Evolutionary conservation across 2,329 filamentous ascomycete genomes (phyloP).

Genomic region (Botrytis cinerea): DNA sequence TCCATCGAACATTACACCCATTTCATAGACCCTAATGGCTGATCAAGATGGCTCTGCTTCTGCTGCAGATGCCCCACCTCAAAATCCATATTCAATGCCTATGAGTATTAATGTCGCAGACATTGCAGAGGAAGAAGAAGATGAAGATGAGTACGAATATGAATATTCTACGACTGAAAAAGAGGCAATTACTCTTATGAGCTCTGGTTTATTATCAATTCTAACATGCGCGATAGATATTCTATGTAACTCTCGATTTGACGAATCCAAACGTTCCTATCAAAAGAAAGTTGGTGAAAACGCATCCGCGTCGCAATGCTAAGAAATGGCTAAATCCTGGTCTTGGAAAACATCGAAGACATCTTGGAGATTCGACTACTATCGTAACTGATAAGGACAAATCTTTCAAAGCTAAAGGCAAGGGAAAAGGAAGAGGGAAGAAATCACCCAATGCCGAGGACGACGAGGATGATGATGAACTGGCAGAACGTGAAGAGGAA

Average conservation of each 20-base stretch:
- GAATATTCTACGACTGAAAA: slow-evolving; percentile 66
- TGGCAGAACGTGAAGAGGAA: slow-evolving; percentile 31
- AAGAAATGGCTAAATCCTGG: slow-evolving; percentile 30
- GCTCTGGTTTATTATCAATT: not conserved
- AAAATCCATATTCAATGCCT: slow-evolving; percentile 20
- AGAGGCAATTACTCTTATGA: slow-evolving; percentile 48
- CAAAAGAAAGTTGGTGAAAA: slow-evolving; percentile 28
- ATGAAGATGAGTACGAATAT: slow-evolving; percentile 61
- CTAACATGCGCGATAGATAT: slow-evolving; percentile 50
- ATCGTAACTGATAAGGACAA: slow-evolving; percentile 14
- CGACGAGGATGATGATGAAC: slow-evolving; percentile 25
- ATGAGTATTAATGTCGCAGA: slow-evolving; percentile 19
- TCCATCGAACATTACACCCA: slow-evolving; percentile 33
- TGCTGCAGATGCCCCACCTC: slow-evolving; percentile 30
- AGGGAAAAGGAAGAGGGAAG: slow-evolving; percentile 19
- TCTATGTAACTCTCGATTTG: slow-evolving; percentile 64
- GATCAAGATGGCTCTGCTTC: slow-evolving; percentile 25
- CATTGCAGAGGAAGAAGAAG: slow-evolving; percentile 48
- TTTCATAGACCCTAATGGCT: slow-evolving; percentile 36
- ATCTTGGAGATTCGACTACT: slow-evolving; percentile 19
- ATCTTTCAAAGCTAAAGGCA: not conserved
- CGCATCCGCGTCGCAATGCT: slow-evolving; percentile 28
- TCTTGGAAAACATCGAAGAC: slow-evolving; percentile 22
- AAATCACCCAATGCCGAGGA: slow-evolving; percentile 14
- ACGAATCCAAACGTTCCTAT: slow-evolving; percentile 46